These are phyloP conservation scores for Lithocarpus polystachyus DNA, from an alignment of 306 rosid genomes.

Conservation along the genomic window DNA sequence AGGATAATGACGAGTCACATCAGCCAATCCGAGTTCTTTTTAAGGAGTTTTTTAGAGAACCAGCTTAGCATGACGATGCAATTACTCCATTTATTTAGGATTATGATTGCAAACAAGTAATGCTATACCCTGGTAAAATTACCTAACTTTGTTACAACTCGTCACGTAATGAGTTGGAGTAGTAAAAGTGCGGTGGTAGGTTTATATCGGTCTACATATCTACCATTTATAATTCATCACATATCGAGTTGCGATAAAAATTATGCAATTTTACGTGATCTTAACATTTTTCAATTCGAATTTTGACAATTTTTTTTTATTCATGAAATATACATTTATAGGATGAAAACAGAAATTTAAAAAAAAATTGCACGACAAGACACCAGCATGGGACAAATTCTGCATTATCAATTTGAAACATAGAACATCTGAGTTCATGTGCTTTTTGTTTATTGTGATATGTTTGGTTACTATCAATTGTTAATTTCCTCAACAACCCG, in stretches of 20 bases:
- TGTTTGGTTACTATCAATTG: not conserved
- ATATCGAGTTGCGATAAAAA: fast-evolving
- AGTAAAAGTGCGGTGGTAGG: too few species aligned
- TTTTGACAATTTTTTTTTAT: not conserved
- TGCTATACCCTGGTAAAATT: too few species aligned
- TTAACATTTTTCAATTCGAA: too few species aligned
- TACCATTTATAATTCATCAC: too few species aligned
- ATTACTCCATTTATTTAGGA: not conserved
- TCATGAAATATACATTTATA: not conserved
- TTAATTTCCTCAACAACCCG: not conserved
- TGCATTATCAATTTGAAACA: not conserved
- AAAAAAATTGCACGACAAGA: not conserved
- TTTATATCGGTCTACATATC: too few species aligned
- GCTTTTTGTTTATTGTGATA: not conserved
- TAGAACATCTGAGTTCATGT: not conserved
- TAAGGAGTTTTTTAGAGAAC: too few species aligned
- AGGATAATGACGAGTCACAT: slow-evolving; percentile 2
- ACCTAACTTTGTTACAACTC: fast-evolving
- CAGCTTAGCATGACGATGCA: not conserved
- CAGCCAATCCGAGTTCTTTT: not conserved
- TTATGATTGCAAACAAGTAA: not conserved
- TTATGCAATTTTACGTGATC: fast-evolving
- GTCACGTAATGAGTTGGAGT: fast-evolving
- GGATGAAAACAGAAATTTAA: not conserved
- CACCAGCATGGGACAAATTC: not conserved